Base-by-base conservation (phyloP, 2,329 filamentous ascomycete species). In the Aspergillus pseudotamarii region DNA sequence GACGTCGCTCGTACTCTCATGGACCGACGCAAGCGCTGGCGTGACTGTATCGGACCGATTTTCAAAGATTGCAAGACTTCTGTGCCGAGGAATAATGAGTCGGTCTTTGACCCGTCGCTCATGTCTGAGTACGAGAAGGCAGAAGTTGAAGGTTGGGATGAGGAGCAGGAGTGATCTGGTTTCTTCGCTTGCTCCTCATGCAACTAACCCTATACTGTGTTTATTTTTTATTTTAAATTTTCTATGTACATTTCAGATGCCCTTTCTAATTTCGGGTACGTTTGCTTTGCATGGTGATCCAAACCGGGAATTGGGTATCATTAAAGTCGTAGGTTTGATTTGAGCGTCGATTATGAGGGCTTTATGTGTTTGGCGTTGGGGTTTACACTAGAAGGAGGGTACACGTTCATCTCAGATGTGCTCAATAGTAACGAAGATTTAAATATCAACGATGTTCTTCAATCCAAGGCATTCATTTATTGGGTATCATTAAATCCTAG, bases 1-100 rank as follows among this genome's bases (percentile, higher is more conserved):
- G 95, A 99, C 78, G 85, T 93, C 63, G 95, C 95, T 4, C 89
- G 93, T 75, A 94, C 89, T 51, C 83, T 99, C 30, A 97, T 99
- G 94, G 94, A 97, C 76, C 86, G 94, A 64, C 87, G 94, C 61
- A 86, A 88, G 74, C 88, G 93, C 69, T 99, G 95, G 94, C 93
- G 93, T 67, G 91, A 93, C 67, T 94, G 88, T 45, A 96, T 99
- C 68, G 92, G 93, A 0, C 91, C 92, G 0, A 93, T 98, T 0
- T 96, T 99, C 71, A 90, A 94, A 65, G 91, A 91, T 71, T 92
- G 94, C 70, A 90, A 88, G 70, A 85, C 93, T 41, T 87, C 86
- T 60, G 89, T 97, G 48, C 93, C 93, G 19, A 82, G 88, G 1
- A 79, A 76, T 26, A 81, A 83, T 1, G 90, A 95, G 63, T 86